Evolutionary conservation across 1,139 yeast genomes (phyloP).

Genomic region (Ogataea hybrid): DNA sequence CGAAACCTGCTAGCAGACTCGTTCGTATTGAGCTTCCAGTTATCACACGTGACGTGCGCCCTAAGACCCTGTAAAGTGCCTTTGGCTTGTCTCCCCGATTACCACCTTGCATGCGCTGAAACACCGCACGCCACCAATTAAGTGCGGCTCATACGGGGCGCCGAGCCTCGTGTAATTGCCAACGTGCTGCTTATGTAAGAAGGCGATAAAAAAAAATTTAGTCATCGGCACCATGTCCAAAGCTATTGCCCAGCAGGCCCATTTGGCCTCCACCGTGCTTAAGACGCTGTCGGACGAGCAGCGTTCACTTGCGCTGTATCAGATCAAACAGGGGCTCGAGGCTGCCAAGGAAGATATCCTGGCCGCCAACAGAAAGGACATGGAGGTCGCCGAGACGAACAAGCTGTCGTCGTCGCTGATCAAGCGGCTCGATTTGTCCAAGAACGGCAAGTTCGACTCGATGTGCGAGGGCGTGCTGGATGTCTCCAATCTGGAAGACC

Average conservation of each 20-base stretch:
- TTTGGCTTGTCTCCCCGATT: too few species aligned
- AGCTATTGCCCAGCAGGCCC: conserved; percentile 75
- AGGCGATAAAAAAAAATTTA: background rate
- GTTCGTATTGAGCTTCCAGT: too few species aligned
- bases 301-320: conserved; percentile 68
- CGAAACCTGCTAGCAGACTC: too few species aligned
- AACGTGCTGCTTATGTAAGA: too few species aligned
- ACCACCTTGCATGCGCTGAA: too few species aligned
- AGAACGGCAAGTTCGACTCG: conserved; percentile 81
- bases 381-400: conserved; percentile 61
- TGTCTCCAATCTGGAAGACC: conserved; percentile 85
- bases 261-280: conserved; percentile 70
- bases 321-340: conserved; percentile 67
- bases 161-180: too few species aligned
- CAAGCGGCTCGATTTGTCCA: conserved; percentile 78
- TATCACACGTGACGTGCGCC: too few species aligned
- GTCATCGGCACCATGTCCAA: conserved; percentile 48
- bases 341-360: conserved; percentile 60
- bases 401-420: conserved; percentile 67
- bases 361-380: conserved; percentile 70
- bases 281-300: conserved; percentile 74
- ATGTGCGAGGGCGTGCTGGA: conserved; percentile 95
- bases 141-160: too few species aligned
- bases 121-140: too few species aligned
- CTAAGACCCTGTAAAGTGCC: too few species aligned